A percentile compares a stretch with the other conserved stretches of the same genome.
Evolutionary conservation across 345 rosid genomes (phyloP).

Genomic region (Citrus unshiu): DNA sequence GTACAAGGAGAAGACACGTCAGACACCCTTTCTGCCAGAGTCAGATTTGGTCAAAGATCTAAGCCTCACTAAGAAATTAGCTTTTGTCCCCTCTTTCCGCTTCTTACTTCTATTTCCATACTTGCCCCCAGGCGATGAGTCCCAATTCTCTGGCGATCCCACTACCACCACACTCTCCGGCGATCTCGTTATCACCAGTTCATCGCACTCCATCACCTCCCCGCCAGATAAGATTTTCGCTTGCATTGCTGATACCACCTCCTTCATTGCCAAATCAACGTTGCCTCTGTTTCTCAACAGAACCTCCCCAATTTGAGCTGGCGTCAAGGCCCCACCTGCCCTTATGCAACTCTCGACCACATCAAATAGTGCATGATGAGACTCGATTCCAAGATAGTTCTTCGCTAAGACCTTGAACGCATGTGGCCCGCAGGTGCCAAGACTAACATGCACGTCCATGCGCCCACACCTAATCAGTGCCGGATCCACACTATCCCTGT

Average conservation of each 20-base stretch:
- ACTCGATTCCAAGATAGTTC: slow-evolving; percentile 36
- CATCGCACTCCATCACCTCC: slow-evolving; percentile 26
- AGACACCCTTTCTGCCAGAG: slow-evolving; percentile 28
- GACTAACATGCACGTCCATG: slow-evolving; percentile 47
- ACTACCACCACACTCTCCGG: slow-evolving; percentile 37
- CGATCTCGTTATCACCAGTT: slow-evolving; percentile 23
- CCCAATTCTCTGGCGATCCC: slow-evolving; percentile 40
- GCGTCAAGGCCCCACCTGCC: slow-evolving; percentile 41
- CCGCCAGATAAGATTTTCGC: slow-evolving; percentile 22
- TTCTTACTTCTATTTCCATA: slow-evolving; percentile 20
- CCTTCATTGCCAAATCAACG: slow-evolving; percentile 39
- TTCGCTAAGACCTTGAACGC: slow-evolving; percentile 36
- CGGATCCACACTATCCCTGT: slow-evolving; percentile 41
- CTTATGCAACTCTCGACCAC: slow-evolving; percentile 40
- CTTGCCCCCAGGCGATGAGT: slow-evolving; percentile 25
- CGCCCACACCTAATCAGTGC: slow-evolving; percentile 44
- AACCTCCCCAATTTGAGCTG: slow-evolving; percentile 45
- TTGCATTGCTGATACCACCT: slow-evolving; percentile 38
- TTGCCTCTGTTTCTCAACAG: slow-evolving; percentile 36
- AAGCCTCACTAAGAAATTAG: slow-evolving; percentile 31
- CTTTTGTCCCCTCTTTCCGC: slow-evolving; percentile 18
- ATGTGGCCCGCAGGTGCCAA: slow-evolving; percentile 38
- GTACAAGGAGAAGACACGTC: not conserved
- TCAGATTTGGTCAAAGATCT: slow-evolving; percentile 45
- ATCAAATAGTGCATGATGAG: slow-evolving; percentile 34